Base-by-base conservation (phyloP, 1,139 yeast genomes). In the Scheffersomyces segobiensis region DNA sequence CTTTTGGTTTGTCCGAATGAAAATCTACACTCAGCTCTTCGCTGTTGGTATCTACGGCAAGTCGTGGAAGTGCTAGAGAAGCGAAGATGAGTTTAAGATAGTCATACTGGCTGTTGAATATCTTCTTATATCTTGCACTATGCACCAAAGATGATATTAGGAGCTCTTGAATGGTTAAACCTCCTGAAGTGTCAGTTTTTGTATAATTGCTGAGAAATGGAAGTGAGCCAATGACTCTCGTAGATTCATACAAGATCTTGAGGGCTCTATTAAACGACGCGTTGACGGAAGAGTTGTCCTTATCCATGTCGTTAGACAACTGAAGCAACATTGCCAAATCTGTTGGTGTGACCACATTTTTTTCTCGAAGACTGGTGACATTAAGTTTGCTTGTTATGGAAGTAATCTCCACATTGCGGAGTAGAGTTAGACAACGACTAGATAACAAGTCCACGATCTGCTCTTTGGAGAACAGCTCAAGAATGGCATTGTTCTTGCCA, bases 151-250 rank as follows among this genome's bases (percentile, higher is more conserved):
- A 57, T 1, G 77, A 65, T 3, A 73, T 64, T 2, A 78, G 56
- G 47, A 77, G 60, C 50, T 70, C 71, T 32, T 67, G 67, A 6
- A 72, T 42, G 0, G 72, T 67, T 20, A 78, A 60, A 7, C 55
- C 57, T 21, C 59, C 57, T 10, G 55, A 62, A 0, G 8, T 20
- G 1, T 54, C 55, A 12, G 47, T 46, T 14, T 12, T 32, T 1
- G 52, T 46, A 39, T 60, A 56, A 26, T 68, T 71, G 21, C 64
- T 65, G 2, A 74, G 52, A 60, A 76, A 76, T 0, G 82, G 83
- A 54, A 71, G 69, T 3, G 61, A 56, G 0, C 81, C 80, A 22
- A 77, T 49, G 0, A 70, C 67, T 55, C 63, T 68, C 55, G 74
- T 67, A 0, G 74, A 65, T 4, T 70, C 65, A 55, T 71, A 70